Conservation (phyloP, 2,329 filamentous ascomycete species). For the Penicillium sp. region DNA sequence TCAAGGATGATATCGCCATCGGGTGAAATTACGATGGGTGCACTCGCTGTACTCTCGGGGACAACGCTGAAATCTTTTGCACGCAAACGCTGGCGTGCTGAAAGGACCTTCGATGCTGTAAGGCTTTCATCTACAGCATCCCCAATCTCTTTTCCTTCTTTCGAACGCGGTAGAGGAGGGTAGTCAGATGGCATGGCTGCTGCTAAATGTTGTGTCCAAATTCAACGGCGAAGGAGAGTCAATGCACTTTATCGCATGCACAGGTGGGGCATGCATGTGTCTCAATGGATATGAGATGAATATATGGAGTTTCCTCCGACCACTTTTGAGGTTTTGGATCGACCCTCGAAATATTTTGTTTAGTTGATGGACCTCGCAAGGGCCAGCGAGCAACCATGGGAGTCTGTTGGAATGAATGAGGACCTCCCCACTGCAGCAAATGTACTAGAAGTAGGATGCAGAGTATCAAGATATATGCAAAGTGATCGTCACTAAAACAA, state of each 20-base stretch:
- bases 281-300: not conserved
- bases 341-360: not conserved
- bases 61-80: not conserved
- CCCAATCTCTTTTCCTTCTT: not conserved
- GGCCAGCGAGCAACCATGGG: not conserved
- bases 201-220: not conserved
- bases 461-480: not conserved
- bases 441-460: not conserved
- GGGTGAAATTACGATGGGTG: conserved; percentile 27
- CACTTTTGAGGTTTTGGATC: not conserved
- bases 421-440: not conserved
- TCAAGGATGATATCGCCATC: conserved; percentile 44
- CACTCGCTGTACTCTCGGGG: not conserved
- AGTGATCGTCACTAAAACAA: not conserved
- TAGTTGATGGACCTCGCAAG: not conserved
- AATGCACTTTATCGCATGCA: not conserved
- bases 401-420: not conserved
- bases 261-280: not conserved
- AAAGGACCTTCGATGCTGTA: not conserved
- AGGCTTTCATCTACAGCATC: not conserved
- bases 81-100: not conserved
- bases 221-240: not conserved
- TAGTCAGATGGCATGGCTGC: conserved; percentile 30
- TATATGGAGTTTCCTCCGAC: not conserved
- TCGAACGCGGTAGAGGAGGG: conserved; percentile 19